Evolutionary conservation across 257 asterid species (phyloP), one percentile per base, ranked within the genome.

Genomic region (Nicotiana otophora): DNA sequence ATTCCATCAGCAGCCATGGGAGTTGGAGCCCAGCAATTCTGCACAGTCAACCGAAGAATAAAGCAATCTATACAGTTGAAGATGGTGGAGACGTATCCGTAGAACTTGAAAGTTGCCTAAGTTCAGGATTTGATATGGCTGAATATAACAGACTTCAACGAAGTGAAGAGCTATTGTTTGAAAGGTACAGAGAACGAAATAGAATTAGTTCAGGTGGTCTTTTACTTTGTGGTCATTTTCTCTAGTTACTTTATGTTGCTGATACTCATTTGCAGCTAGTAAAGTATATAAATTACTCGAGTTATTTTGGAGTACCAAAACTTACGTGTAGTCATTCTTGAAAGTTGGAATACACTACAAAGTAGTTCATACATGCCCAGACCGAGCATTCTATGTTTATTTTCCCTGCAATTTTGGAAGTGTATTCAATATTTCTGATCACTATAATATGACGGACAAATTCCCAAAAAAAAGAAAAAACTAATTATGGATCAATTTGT

Each of bases 181-280:
- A 93, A 77, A 89, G 89, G 86, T 92, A 89, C 76, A 89, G 84
- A 78, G 86, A 92, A 77, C 90, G 91, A 67, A 74, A 85, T 86
- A 89, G 94, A 87, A 92, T 94, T 75, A 76, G 76, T 86, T 87
- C 91, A 14, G 98, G 98, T 39, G 91, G 95, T 78, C 87, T 94
- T 83, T 84, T 92, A 82, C 89, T 92, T 61, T 92, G 97, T 87
- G 76, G 83, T 72, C 84, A 87, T 74, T 51, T 81, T 64, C 87
- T 84, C 74, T 84, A 89, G 84, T 79, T 60, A 39, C 82, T 80
- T 77, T 65, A 20, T 20, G 23, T 42, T 7, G 79, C 23, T 48
- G 39, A 14, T 12, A 23, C 61, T 46, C 60, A 42, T 72, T 72
- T 72, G 61, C 58, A 72, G 20, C 60, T 72, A 51, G 42, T 42